Conservation (phyloP, 768 basidiomycete species). For the Pisolithus orientalis region DNA sequence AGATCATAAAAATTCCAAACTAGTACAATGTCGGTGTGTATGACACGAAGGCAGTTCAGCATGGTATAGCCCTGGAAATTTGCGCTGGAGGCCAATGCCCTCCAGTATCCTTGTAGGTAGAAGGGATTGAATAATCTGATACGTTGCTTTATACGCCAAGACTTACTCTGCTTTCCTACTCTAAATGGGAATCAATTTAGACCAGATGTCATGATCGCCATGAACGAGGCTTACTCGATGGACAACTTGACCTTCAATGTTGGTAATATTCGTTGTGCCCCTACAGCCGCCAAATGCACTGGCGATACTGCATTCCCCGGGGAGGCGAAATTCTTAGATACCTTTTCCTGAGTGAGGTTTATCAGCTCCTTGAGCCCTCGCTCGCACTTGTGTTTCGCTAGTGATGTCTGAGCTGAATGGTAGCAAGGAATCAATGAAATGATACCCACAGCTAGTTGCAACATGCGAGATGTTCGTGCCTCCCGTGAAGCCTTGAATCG, state of each 20-base stretch:
- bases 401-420: not conserved
- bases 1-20: conserved; percentile 18
- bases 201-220: not conserved
- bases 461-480: not conserved
- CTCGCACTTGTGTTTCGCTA: not conserved
- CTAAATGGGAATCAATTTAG: not conserved
- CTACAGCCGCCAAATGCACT: not conserved
- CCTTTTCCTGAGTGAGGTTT: not conserved
- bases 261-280: conserved; percentile 1
- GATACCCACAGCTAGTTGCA: not conserved
- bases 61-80: conserved; percentile 8
- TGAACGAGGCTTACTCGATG: not conserved
- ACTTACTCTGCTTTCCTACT: conserved; percentile 1
- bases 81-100: conserved; percentile 3
- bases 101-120: conserved; percentile 13
- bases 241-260: not conserved
- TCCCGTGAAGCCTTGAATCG: not conserved
- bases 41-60: conserved; percentile 7
- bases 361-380: not conserved
- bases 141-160: not conserved
- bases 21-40: conserved; percentile 14
- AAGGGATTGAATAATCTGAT: not conserved
- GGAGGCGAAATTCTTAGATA: not conserved
- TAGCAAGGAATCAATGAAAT: not conserved
- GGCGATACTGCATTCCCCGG: not conserved